Evolutionary conservation across 345 rosid genomes (phyloP).

Genomic region (Ceriops zippeliana): DNA sequence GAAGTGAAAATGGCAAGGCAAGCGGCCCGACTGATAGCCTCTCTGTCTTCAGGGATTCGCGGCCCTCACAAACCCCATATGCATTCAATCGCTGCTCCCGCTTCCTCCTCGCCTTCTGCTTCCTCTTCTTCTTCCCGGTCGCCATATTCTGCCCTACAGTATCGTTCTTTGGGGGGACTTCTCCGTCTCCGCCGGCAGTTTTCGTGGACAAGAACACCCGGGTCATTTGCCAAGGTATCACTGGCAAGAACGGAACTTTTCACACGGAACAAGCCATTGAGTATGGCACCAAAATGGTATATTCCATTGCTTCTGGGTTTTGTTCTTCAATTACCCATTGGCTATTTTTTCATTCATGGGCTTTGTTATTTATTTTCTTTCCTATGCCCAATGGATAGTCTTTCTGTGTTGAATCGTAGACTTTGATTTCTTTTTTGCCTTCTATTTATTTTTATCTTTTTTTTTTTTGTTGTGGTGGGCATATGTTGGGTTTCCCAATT

Average conservation of each 20-base stretch:
- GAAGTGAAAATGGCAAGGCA: conserved; percentile 3
- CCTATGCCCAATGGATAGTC: not conserved
- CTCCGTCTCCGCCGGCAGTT: conserved; percentile 64
- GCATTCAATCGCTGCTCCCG: not conserved
- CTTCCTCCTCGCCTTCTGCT: not conserved
- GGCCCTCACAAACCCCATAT: not conserved
- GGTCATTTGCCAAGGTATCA: conserved; percentile 92
- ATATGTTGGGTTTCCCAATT: too few relatives aligned
- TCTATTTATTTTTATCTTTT: too few relatives aligned
- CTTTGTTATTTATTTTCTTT: not conserved
- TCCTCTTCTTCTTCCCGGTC: conserved; percentile 16
- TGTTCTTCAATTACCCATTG: not conserved
- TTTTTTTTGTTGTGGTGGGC: too few relatives aligned
- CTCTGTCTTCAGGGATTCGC: conserved; percentile 4
- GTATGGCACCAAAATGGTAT: conserved; percentile 94
- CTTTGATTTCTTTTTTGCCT: not conserved
- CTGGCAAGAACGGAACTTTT: conserved; percentile 89
- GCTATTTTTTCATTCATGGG: not conserved
- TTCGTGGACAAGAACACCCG: conserved; percentile 91
- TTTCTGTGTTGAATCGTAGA: not conserved
- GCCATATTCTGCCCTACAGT: conserved; percentile 13
- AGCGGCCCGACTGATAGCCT: conserved; percentile 2
- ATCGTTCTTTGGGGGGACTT: conserved; percentile 53
- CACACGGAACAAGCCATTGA: conserved; percentile 98
- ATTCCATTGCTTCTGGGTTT: not conserved